A percentile compares a stretch with the other conserved stretches of the same genome.
Evolutionary conservation across 2,329 filamentous ascomycete genomes (phyloP).

Genomic region (Colletotrichum sp.): DNA sequence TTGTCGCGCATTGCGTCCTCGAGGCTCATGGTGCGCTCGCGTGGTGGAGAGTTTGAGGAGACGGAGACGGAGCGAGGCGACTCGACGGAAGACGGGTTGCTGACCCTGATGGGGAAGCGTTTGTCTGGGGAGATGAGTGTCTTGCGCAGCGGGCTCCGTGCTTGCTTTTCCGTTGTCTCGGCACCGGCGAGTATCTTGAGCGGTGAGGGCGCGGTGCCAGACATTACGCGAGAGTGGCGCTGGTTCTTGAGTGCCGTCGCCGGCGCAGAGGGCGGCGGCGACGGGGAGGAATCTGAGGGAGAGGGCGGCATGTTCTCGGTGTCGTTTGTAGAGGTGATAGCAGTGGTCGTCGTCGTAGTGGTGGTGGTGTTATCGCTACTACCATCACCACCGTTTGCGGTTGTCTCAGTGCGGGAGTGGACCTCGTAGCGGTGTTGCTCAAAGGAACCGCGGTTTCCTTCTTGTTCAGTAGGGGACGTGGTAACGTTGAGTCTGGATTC

Average conservation of each 20-base stretch:
- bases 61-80: slow-evolving; percentile 18
- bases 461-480: slow-evolving; percentile 28
- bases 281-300: slow-evolving; percentile 33
- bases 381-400: slow-evolving; percentile 17
- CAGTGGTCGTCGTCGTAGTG: slow-evolving; percentile 22
- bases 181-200: slow-evolving; percentile 57
- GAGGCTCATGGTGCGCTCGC: slow-evolving; percentile 48
- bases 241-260: slow-evolving; percentile 23
- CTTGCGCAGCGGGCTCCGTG: slow-evolving; percentile 46
- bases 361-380: slow-evolving; percentile 20
- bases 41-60: slow-evolving; percentile 15
- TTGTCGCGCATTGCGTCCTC: slow-evolving; percentile 61
- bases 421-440: slow-evolving; percentile 38
- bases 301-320: slow-evolving; percentile 51
- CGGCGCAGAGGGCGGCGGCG: slow-evolving; percentile 15
- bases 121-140: slow-evolving; percentile 41
- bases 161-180: slow-evolving; percentile 31
- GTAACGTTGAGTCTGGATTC: slow-evolving; percentile 35
- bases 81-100: slow-evolving; percentile 29
- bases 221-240: slow-evolving; percentile 61
- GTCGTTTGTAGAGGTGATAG: slow-evolving; percentile 32
- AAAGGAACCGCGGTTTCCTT: slow-evolving; percentile 30
- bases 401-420: slow-evolving; percentile 29
- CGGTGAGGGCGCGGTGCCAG: slow-evolving; percentile 62
- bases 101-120: slow-evolving; percentile 67